These are phyloP conservation scores for Moniliophthora roreri DNA, from an alignment of 1,284 basidiomycete genomes.

Conservation along the genomic window DNA sequence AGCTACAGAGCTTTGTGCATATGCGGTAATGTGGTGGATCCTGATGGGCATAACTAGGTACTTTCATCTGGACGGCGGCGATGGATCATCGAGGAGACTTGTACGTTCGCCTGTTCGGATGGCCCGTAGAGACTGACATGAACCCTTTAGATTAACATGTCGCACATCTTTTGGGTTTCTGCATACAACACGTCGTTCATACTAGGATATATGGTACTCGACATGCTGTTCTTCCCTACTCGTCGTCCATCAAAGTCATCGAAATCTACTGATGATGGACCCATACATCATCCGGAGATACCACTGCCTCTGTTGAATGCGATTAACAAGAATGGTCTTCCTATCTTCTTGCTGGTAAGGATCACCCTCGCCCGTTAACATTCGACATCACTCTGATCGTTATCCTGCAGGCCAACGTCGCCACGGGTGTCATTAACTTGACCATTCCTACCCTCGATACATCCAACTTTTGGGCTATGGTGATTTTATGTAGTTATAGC, in stretches of 20 bases:
- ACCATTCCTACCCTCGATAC: slow-evolving; percentile 83
- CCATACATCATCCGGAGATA: neutral
- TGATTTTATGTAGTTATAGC: slow-evolving; percentile 67
- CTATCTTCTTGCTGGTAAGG: slow-evolving; percentile 82
- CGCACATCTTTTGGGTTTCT: slow-evolving; percentile 88
- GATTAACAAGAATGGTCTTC: slow-evolving; percentile 81
- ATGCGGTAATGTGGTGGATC: slow-evolving; percentile 79
- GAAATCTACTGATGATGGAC: slow-evolving; percentile 29
- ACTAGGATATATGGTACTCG: slow-evolving; percentile 78
- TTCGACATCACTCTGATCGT: neutral
- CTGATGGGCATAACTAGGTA: slow-evolving; percentile 45
- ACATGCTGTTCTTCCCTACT: slow-evolving; percentile 65
- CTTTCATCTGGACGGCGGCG: slow-evolving; percentile 34
- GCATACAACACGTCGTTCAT: slow-evolving; percentile 91
- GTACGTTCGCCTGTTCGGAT: slow-evolving; percentile 42
- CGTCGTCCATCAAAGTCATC: slow-evolving; percentile 39
- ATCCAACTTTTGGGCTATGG: slow-evolving; percentile 55
- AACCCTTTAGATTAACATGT: slow-evolving; percentile 73
- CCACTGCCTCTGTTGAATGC: slow-evolving; percentile 73
- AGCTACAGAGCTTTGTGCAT: slow-evolving; percentile 74
- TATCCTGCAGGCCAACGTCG: slow-evolving; percentile 72
- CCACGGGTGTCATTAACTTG: slow-evolving; percentile 87
- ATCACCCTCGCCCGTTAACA: neutral
- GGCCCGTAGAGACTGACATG: slow-evolving; percentile 3
- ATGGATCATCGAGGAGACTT: slow-evolving; percentile 74